Conservation (phyloP, 768 basidiomycete species). For the Suillus luteus region DNA sequence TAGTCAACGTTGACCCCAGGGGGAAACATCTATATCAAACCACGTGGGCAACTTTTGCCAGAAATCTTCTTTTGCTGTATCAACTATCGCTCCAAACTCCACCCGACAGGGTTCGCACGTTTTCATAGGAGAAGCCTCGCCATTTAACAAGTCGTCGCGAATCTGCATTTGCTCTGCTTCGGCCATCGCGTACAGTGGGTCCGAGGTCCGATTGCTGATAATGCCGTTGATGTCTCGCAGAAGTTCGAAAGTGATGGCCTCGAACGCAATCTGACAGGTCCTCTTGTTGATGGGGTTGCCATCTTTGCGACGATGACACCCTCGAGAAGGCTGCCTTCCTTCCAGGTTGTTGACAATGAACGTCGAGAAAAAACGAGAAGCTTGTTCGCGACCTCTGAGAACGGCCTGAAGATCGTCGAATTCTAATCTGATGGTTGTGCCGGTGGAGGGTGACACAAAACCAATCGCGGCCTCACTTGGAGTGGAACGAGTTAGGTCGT, state of each 20-base stretch:
- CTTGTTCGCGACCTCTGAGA: constrained; percentile 70
- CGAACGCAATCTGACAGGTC: constrained; percentile 70
- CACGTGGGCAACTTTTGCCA: constrained; percentile 66
- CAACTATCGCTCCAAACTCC: constrained; percentile 63
- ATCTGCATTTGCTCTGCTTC: constrained; percentile 69
- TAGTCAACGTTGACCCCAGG: constrained; percentile 34
- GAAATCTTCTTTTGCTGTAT: constrained; percentile 59
- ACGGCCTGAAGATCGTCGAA: constrained; percentile 58
- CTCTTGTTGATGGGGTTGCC: constrained; percentile 46
- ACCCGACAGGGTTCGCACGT: constrained; percentile 66
- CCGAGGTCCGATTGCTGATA: constrained; percentile 62
- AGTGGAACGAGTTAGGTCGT: constrained; percentile 71
- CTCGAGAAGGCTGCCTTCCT: constrained; percentile 52
- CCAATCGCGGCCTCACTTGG: constrained; percentile 64
- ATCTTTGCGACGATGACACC: constrained; percentile 54
- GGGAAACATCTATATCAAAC: constrained; percentile 57
- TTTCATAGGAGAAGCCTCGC: constrained; percentile 46
- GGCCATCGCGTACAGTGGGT: constrained; percentile 70
- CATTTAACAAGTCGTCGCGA: constrained; percentile 46
- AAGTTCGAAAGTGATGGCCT: constrained; percentile 73
- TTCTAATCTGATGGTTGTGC: constrained; percentile 43
- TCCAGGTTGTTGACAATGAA: constrained; percentile 78
- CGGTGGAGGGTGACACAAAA: constrained; percentile 39
- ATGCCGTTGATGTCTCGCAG: constrained; percentile 73
- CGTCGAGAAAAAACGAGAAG: constrained; percentile 72